phyloP scores from a whole-genome alignment of 225 moss, liverwort and hornwort genomes.

The Takakia lepidozioides region DNA sequence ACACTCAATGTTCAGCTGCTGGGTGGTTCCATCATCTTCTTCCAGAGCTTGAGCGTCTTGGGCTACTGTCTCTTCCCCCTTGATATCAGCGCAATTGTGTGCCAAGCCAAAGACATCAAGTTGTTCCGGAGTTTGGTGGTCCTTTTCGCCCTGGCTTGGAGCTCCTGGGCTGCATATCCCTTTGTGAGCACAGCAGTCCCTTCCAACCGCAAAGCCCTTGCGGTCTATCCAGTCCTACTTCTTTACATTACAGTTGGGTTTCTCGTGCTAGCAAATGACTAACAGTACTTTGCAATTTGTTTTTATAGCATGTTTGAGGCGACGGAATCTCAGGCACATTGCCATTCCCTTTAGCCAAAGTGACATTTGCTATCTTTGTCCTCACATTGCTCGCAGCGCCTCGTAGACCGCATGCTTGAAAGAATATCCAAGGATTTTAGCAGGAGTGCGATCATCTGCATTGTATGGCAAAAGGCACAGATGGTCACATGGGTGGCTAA shows the following conservation, averaged over 20 bases:
- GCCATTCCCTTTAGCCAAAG: no score
- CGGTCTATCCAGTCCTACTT: conserved; percentile 91
- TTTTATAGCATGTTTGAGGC: no score
- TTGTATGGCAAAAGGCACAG: no score
- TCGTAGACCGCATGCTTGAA: no score
- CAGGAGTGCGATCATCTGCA: no score
- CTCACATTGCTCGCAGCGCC: no score
- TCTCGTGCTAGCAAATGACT: conserved; percentile 89
- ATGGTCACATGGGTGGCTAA: no score
- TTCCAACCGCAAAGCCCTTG: conserved; percentile 74
- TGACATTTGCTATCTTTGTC: no score
- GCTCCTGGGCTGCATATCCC: conserved; percentile 99
- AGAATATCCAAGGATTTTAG: no score
- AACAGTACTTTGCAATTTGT: no score
- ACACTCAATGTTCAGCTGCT: conserved; percentile 95
- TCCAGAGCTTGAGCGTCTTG: conserved; percentile 93
- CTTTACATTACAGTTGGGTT: conserved; percentile 95
- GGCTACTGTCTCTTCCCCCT: conserved; percentile 96
- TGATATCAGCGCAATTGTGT: conserved; percentile 85
- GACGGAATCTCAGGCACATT: no score
- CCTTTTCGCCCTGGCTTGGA: conserved; percentile 78
- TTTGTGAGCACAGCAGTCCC: conserved; percentile 99
- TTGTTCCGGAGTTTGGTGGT: conserved; percentile 81
- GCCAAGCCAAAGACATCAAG: conserved; percentile 56
- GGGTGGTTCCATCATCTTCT: conserved; percentile 95